Conservation (phyloP, 2,329 filamentous ascomycete genomes). For the Lasiodiplodia sp. region DNA sequence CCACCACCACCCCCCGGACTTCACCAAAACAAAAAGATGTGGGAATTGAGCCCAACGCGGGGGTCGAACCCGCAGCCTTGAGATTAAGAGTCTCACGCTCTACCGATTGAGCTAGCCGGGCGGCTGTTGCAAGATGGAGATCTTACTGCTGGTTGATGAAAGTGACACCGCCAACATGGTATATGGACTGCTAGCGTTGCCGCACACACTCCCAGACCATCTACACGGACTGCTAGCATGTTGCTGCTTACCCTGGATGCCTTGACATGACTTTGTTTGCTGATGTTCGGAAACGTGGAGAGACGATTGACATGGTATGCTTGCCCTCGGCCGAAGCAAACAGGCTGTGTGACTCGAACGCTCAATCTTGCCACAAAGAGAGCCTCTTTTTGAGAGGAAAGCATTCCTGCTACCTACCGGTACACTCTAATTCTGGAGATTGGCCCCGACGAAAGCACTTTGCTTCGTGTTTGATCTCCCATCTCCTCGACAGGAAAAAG, state of each 20-base stretch:
- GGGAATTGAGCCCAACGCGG: constrained; percentile 31
- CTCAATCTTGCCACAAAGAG: neutral
- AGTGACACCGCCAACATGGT: fast-evolving
- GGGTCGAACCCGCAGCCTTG: constrained; percentile 31
- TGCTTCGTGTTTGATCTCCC: neutral
- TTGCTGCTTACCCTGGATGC: no score
- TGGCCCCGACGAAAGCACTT: neutral
- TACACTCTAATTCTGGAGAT: neutral
- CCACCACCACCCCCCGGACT: neutral
- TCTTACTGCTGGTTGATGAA: constrained; percentile 1
- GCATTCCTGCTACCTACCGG: neutral
- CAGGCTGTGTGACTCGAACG: neutral
- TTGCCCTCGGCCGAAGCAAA: neutral
- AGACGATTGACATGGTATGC: neutral
- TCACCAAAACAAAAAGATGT: constrained; percentile 13
- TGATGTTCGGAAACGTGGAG: neutral
- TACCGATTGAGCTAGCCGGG: constrained; percentile 34
- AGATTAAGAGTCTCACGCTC: constrained; percentile 34
- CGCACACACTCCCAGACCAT: neutral
- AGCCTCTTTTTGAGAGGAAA: neutral
- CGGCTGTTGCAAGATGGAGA: constrained; percentile 8
- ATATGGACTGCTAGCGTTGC: neutral
- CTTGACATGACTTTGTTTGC: neutral
- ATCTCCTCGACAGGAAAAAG: neutral
- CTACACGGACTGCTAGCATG: no score